Conservation (phyloP, 257 asterid genomes). For the Solanum corneliomulleri region DNA sequence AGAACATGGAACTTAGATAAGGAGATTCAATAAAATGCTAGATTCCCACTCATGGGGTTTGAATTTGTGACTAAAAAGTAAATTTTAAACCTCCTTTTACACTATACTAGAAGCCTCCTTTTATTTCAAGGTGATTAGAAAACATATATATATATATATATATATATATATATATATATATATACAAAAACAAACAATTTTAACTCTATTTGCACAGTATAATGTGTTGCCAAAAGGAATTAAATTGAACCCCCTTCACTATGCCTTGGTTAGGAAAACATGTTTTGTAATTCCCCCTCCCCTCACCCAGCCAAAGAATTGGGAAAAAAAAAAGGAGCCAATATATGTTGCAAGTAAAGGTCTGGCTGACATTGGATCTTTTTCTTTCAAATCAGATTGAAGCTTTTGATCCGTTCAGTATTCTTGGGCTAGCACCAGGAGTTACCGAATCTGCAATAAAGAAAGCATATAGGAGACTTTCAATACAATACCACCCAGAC, state of each 20-base stretch:
- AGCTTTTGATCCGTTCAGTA: slow-evolving; percentile 83
- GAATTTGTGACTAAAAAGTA: background rate
- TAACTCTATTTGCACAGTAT: background rate
- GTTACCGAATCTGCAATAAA: slow-evolving; percentile 78
- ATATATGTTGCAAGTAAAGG: background rate
- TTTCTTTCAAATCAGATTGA: slow-evolving; percentile 39
- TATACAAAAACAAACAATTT: background rate
- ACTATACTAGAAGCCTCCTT: background rate
- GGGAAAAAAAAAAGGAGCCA: background rate
- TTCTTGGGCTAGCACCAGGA: slow-evolving; percentile 88
- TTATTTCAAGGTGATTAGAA: background rate
- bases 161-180: background rate
- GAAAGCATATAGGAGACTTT: slow-evolving; percentile 91
- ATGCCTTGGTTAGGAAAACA: background rate
- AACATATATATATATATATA: background rate
- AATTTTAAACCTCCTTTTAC: background rate
- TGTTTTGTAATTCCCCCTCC: background rate
- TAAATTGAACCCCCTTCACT: background rate
- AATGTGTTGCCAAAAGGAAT: background rate
- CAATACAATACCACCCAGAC: slow-evolving; percentile 93
- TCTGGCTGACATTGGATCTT: background rate
- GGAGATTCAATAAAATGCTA: background rate
- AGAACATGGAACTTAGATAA: background rate
- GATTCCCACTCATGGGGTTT: background rate
- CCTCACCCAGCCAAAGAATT: background rate